Evolutionary conservation across 1,139 yeast species (phyloP).

Genomic region (Nakaseomyces nivariensis): DNA sequence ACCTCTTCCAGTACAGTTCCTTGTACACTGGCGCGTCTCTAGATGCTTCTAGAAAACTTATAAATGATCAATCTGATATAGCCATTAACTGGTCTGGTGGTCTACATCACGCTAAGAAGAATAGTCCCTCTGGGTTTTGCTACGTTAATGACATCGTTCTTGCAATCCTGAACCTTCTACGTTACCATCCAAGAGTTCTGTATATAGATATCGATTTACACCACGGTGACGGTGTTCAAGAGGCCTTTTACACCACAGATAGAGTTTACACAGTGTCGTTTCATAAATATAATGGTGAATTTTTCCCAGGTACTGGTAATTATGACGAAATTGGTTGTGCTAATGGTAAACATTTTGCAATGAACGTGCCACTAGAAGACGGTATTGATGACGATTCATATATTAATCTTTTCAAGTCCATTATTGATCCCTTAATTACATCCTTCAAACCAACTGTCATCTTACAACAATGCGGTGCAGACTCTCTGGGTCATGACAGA

Average conservation of each 20-base stretch:
- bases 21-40: slow-evolving; percentile 87
- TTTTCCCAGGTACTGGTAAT: slow-evolving; percentile 94
- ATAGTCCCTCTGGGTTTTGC: slow-evolving; percentile 91
- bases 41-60: slow-evolving; percentile 82
- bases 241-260: slow-evolving; percentile 92
- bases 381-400: slow-evolving; percentile 89
- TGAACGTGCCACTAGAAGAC: slow-evolving; percentile 83
- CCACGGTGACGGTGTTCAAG: slow-evolving; percentile 98
- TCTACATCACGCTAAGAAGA: slow-evolving; percentile 90
- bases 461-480: slow-evolving; percentile 90
- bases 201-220: slow-evolving; percentile 95
- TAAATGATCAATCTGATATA: slow-evolving; percentile 79
- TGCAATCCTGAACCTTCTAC: slow-evolving; percentile 77
- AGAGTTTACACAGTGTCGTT: slow-evolving; percentile 96
- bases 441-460: slow-evolving; percentile 93
- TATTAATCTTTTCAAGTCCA: slow-evolving; percentile 80
- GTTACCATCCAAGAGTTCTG: slow-evolving; percentile 91
- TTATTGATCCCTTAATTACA: slow-evolving; percentile 70
- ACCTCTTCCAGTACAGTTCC: slow-evolving; percentile 77
- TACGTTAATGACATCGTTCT: slow-evolving; percentile 69
- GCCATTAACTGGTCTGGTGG: slow-evolving; percentile 99
- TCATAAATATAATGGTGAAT: slow-evolving; percentile 92
- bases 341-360: slow-evolving; percentile 76
- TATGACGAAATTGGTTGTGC: slow-evolving; percentile 83
- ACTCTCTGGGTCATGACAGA: slow-evolving; percentile 83